Evolutionary conservation across 768 basidiomycete species (phyloP).

Genomic region (Phanerodontia chrysosporium): DNA sequence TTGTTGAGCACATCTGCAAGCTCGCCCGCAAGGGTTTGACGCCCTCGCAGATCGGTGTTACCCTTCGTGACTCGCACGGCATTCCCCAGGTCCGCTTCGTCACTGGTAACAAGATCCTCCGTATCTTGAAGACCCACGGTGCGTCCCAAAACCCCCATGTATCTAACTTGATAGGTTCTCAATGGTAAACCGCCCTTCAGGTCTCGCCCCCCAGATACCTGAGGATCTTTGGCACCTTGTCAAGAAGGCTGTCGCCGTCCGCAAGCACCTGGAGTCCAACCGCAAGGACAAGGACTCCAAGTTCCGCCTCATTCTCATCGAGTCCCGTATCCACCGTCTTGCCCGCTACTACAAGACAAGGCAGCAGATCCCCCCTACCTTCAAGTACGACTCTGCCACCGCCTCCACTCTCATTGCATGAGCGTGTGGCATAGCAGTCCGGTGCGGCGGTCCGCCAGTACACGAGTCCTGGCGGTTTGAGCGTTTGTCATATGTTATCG

Average conservation of each 20-base stretch:
- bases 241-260: conserved; percentile 99
- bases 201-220: conserved; percentile 94
- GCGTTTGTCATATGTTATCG: conserved; percentile 9
- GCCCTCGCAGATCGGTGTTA: conserved; percentile 97
- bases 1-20: conserved; percentile 94
- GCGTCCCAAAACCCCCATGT: conserved; percentile 27
- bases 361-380: conserved; percentile 95
- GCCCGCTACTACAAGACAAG: conserved; percentile 98
- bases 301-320: conserved; percentile 95
- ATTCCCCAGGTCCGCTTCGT: conserved; percentile 98
- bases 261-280: conserved; percentile 97
- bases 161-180: background rate
- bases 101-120: conserved; percentile 98
- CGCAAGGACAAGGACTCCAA: conserved; percentile 99
- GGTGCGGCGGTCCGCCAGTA: background rate
- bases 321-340: conserved; percentile 97
- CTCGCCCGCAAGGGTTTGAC: conserved; percentile 97
- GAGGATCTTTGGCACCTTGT: conserved; percentile 99
- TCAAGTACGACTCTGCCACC: conserved; percentile 97
- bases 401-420: conserved; percentile 89
- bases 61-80: conserved; percentile 96
- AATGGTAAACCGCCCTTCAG: conserved; percentile 36
- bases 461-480: background rate
- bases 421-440: conserved; percentile 16
- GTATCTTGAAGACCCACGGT: conserved; percentile 95